Evolutionary conservation across 768 basidiomycete species (phyloP).

Genomic region (Hericium coralloides): DNA sequence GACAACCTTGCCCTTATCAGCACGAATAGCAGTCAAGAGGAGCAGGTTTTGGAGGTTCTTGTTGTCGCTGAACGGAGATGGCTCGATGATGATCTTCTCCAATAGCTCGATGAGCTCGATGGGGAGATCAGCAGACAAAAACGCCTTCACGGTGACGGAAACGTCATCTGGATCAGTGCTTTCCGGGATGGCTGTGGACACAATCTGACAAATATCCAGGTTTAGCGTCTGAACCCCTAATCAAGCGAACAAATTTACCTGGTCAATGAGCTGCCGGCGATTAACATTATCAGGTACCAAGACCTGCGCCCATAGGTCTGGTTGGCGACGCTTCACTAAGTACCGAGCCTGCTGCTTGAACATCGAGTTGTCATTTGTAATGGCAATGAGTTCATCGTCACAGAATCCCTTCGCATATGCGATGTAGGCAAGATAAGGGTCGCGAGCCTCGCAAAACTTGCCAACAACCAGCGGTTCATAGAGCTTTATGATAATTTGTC

Average conservation of each 20-base stretch:
- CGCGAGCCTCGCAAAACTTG: conserved; percentile 98
- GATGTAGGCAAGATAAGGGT: conserved; percentile 97
- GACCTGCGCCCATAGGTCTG: conserved; percentile 96
- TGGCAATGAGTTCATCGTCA: conserved; percentile 92
- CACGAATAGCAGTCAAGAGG: conserved; percentile 90
- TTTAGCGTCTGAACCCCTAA: background rate
- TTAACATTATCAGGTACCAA: conserved; percentile 83
- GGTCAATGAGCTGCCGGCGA: conserved; percentile 89
- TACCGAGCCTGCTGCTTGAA: conserved; percentile 99
- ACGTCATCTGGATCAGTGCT: conserved; percentile 98
- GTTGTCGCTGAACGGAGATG: conserved; percentile 97
- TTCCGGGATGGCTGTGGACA: conserved; percentile 92
- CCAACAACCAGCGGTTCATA: conserved; percentile 97
- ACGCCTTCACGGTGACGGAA: conserved; percentile 96
- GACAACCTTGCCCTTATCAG: conserved; percentile 98
- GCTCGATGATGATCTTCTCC: conserved; percentile 97
- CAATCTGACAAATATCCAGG: conserved; percentile 42
- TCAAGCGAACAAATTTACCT: conserved; percentile 35
- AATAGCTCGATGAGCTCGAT: conserved; percentile 94
- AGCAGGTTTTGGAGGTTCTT: conserved; percentile 92
- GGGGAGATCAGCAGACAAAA: conserved; percentile 93
- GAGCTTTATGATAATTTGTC: conserved; percentile 38
- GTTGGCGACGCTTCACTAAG: conserved; percentile 89
- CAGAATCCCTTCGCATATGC: conserved; percentile 99
- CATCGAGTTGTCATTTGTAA: conserved; percentile 99